Conservation (phyloP, 345 rosid species). For the Draba incana region DNA sequence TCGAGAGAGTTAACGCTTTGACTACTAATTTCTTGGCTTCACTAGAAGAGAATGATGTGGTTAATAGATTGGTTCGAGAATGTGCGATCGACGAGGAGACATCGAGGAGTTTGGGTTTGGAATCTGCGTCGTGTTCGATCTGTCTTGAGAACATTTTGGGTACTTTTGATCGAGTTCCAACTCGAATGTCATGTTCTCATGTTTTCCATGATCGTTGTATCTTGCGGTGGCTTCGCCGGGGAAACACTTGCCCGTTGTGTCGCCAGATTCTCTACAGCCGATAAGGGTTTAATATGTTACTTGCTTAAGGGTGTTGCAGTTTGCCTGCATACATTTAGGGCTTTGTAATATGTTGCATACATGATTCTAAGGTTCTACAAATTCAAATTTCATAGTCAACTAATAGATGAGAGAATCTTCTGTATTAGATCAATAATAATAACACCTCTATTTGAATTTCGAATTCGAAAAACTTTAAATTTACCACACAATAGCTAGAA, state of each 20-base stretch:
- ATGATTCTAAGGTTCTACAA: too few species aligned
- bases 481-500: background rate
- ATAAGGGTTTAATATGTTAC: too few species aligned
- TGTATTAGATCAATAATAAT: too few species aligned
- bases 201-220: slow-evolving; percentile 3
- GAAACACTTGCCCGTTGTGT: background rate
- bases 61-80: background rate
- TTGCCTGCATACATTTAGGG: background rate
- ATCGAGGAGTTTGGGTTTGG: background rate
- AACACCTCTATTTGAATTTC: too few species aligned
- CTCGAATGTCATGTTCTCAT: slow-evolving; percentile 16
- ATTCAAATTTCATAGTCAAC: too few species aligned
- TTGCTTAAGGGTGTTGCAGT: too few species aligned
- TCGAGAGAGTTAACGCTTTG: background rate
- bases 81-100: background rate
- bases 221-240: background rate
- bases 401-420: too few species aligned
- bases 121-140: background rate
- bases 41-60: background rate
- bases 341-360: background rate
- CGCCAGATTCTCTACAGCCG: background rate
- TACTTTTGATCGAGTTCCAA: background rate
- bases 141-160: background rate
- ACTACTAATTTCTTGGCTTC: background rate
- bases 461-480: too few species aligned